These are phyloP conservation scores for Chenopodium berlandieri DNA, from an alignment of 148 eudicot genomes.

Conservation along the genomic window DNA sequence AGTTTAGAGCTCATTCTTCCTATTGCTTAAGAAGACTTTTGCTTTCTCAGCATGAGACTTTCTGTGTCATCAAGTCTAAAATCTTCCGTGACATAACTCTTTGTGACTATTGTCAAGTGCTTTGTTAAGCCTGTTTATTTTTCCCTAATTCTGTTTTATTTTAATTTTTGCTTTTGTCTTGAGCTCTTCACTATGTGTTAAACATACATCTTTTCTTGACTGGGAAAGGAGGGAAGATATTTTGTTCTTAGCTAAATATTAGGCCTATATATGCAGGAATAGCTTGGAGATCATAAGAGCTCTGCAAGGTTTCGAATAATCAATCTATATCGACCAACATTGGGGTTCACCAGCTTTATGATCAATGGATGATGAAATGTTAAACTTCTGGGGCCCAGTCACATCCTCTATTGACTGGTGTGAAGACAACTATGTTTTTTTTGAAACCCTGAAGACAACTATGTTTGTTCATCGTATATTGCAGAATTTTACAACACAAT, in stretches of 20 bases:
- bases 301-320: background rate
- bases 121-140: too few species aligned
- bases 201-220: background rate
- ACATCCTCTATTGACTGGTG: slow-evolving; percentile 51
- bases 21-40: too few species aligned
- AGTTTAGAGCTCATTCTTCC: too few species aligned
- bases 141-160: too few species aligned
- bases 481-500: slow-evolving; percentile 60
- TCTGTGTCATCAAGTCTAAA: too few species aligned
- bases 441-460: slow-evolving; percentile 35
- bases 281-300: background rate
- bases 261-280: slow-evolving; percentile 6
- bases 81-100: too few species aligned
- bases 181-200: too few species aligned
- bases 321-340: background rate
- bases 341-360: background rate
- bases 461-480: slow-evolving; percentile 50
- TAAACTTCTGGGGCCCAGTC: slow-evolving; percentile 35
- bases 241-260: background rate
- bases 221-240: background rate
- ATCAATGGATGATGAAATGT: slow-evolving; percentile 25
- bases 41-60: too few species aligned
- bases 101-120: too few species aligned
- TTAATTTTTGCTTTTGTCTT: too few species aligned
- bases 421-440: slow-evolving; percentile 44